Evolutionary conservation across 1,284 basidiomycete species (phyloP), one percentile per base, ranked within the genome.

Genomic region (Microstroma glucosiphilum): DNA sequence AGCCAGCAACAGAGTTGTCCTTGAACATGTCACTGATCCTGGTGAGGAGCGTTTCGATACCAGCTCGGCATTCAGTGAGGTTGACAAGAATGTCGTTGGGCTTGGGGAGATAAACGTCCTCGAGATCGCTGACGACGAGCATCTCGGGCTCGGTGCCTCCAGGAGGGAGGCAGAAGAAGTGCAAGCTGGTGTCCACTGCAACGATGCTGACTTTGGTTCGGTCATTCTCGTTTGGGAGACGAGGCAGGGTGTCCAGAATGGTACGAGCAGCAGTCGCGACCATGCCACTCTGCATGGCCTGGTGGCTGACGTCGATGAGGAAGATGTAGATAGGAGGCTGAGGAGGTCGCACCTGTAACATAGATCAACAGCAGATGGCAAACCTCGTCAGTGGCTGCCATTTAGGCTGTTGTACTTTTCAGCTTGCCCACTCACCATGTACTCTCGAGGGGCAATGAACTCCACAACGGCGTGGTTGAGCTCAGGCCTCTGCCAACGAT

Each of bases 311-410:
- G 77, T 99, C 96, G 81, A 99, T 90, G 73, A 98, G 85, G 84
- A 98, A 97, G 60, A 94, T 86, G 81, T 96, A 97, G 59, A 96
- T 91, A 17, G 93, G 91, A 12, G 96, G 92, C 80, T 97, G 96
- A 48, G 96, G 96, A 17, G 96, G 90, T 68, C 96, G 89, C 75
- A 92, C 78, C 79, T 80, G 60, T n/a, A 19, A 54, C 21, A 6
- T 7, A 40, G 19, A 21, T 54, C 17, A 3, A 37, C 9, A 3
- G 4, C 30, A 9, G 4, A 37, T 37, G 9, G 30, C 30, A 9
- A 3, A 37, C 9, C 30, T 3, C 30, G 30, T 37, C 30, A 37
- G 30, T 37, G 30, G 9, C 30, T 9, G 3, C 4, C 30, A 37
- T 9, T 37, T 9, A 37, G 4, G 9, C 30, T 4, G 9, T 9